phyloP scores from a whole-genome alignment of 441 rosid species.

The Populus hybrid region DNA sequence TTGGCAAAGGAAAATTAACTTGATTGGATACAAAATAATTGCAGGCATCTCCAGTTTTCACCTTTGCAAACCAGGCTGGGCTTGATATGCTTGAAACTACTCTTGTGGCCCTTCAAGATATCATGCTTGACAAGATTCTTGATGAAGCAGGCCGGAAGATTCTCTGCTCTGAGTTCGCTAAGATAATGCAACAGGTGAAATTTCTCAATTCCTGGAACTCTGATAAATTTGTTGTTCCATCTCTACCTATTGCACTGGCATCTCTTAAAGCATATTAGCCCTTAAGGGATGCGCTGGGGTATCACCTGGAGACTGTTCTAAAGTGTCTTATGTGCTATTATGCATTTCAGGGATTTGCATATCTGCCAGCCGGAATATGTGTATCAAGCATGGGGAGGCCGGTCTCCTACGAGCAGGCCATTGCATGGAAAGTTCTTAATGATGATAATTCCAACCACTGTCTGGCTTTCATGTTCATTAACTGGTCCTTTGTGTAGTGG shows the following conservation, averaged over 20 bases:
- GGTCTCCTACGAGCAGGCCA: constrained; percentile 76
- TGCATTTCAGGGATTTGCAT: constrained; percentile 58
- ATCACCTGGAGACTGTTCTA: background rate
- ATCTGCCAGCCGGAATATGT: constrained; percentile 75
- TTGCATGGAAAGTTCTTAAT: constrained; percentile 78
- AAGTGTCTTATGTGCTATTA: background rate
- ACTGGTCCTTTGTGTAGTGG: constrained; percentile 82
- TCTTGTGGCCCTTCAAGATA: constrained; percentile 86
- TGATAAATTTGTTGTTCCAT: no score
- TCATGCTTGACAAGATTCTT: constrained; percentile 85
- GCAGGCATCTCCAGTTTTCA: constrained; percentile 86
- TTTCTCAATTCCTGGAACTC: background rate
- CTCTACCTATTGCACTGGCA: no score
- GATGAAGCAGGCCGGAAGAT: constrained; percentile 74
- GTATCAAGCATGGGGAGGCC: constrained; percentile 84
- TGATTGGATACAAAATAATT: background rate
- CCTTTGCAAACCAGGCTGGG: constrained; percentile 92
- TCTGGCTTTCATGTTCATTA: constrained; percentile 73
- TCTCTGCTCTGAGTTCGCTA: constrained; percentile 80
- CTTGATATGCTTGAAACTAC: constrained; percentile 97
- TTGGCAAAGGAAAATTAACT: background rate
- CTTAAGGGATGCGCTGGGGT: no score
- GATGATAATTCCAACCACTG: constrained; percentile 77
- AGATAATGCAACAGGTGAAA: constrained; percentile 88
- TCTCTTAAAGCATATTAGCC: no score